Evolutionary conservation across 2,329 filamentous ascomycete genomes (phyloP), one percentile per base, ranked within the genome.

Genomic region (Stachybotrys echinatus): DNA sequence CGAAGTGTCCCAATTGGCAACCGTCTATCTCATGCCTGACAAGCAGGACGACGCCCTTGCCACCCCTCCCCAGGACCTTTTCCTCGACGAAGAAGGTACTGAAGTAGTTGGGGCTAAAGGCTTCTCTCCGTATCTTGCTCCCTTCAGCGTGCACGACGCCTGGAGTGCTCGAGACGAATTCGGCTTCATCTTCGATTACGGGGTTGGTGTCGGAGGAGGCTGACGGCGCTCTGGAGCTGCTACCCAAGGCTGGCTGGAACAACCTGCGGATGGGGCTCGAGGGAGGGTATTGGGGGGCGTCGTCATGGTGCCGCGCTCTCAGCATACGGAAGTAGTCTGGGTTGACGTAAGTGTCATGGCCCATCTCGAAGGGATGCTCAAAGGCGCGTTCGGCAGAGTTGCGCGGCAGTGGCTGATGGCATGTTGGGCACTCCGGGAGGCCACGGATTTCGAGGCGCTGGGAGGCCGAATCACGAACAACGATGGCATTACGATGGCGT

Each of bases 301-400:
- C 74, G 67, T 63, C 49, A 56, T 73, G 64, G 56, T 73, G 64
- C 66, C 73, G 68, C 61, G 76, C 67, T 68, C 84, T 87, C 39
- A 99, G 84, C 87, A 97, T 92, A 61, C 89, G 89, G 69, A 99
- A 99, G 74, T 99, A 99, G 47, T 91, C 84, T 3, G 92, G 92
- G 61, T 92, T 87, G 58, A 96, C 88, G 64, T 92, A 97, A 50
- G 85, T 80, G 45, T 87, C 79, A 31, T 72, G 70, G 47, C 67
- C 62, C 27, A 69, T 60, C 40, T 61, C 67, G 49, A 61, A 67
- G 5, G 63, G 55, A n/a, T 58, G 60, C 48, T 79, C 79, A 63
- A 73, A 81, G 53, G 73, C 65, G 27, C 73, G 70, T 20, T 81
- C 76, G 48, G 77, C 68, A 39, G 80, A 76, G 65, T 66, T 51